phyloP scores from a whole-genome alignment of 768 basidiomycete genomes.

The Sutorius australiensis region DNA sequence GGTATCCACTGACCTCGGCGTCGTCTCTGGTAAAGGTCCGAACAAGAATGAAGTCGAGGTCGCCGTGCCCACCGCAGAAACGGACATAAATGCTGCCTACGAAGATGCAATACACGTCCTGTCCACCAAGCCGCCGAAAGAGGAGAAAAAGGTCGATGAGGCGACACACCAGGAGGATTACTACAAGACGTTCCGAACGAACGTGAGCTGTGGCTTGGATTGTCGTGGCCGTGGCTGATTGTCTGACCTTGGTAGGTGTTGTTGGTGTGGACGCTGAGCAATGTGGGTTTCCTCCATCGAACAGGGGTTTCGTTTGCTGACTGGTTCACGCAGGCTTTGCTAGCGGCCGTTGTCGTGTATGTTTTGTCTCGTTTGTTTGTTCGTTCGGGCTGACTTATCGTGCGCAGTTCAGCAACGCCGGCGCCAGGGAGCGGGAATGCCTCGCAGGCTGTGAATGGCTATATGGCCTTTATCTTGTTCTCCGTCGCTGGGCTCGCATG shows the following conservation, averaged over 20 bases:
- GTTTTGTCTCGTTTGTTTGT: conserved; percentile 29
- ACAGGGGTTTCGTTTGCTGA: conserved; percentile 7
- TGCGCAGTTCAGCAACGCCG: conserved; percentile 38
- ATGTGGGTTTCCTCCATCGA: conserved; percentile 44
- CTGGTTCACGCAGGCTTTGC: conserved; percentile 44
- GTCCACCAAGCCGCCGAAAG: conserved; percentile 72
- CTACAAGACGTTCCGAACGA: conserved; percentile 86
- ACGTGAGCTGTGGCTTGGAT: conserved; percentile 39
- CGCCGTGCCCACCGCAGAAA: conserved; percentile 78
- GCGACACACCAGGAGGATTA: conserved; percentile 77
- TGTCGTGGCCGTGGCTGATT: conserved; percentile 10
- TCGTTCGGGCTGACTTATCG: not conserved
- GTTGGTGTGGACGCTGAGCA: conserved; percentile 84
- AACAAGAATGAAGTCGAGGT: conserved; percentile 85
- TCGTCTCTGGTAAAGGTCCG: conserved; percentile 55
- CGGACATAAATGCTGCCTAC: conserved; percentile 85
- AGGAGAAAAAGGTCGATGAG: conserved; percentile 56
- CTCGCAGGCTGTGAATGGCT: conserved; percentile 64
- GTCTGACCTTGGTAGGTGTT: conserved; percentile 48
- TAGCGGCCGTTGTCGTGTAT: conserved; percentile 74
- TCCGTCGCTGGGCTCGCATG: conserved; percentile 85
- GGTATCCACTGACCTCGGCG: conserved; percentile 79
- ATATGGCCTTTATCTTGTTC: conserved; percentile 86
- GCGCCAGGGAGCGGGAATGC: conserved; percentile 47
- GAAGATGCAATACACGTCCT: conserved; percentile 87